These are phyloP conservation scores for Cordyceps javanica DNA, from an alignment of 2,329 filamentous ascomycete genomes.

Conservation along the genomic window DNA sequence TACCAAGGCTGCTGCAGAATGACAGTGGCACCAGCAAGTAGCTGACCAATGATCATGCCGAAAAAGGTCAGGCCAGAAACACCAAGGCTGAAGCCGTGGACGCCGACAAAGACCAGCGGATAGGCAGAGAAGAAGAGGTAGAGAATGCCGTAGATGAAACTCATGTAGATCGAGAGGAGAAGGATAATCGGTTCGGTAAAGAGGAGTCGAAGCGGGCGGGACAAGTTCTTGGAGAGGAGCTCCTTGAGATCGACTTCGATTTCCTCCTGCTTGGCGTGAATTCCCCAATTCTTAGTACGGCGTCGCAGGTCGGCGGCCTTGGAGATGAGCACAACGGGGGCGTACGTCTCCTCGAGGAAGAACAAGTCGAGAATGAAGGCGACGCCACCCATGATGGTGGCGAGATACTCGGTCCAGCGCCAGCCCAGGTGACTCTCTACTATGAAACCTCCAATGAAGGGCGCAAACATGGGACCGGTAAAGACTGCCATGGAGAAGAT, in stretches of 20 bases:
- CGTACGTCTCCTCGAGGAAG: constrained; percentile 64
- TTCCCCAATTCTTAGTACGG: constrained; percentile 62
- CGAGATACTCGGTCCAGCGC: constrained; percentile 67
- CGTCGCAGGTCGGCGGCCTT: constrained; percentile 58
- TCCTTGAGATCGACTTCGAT: constrained; percentile 61
- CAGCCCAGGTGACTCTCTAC: constrained; percentile 57
- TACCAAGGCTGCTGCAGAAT: constrained; percentile 61
- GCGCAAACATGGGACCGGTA: constrained; percentile 59
- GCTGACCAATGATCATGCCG: constrained; percentile 70
- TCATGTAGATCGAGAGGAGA: constrained; percentile 63
- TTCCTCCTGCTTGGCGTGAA: constrained; percentile 66
- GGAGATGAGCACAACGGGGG: constrained; percentile 55
- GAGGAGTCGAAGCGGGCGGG: constrained; percentile 59
- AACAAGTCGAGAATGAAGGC: constrained; percentile 54
- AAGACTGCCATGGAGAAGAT: constrained; percentile 50
- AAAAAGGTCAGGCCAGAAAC: constrained; percentile 75
- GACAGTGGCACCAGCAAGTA: constrained; percentile 61
- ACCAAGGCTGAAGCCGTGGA: constrained; percentile 66
- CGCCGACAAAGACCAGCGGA: constrained; percentile 67
- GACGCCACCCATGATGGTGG: constrained; percentile 55
- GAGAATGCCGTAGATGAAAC: constrained; percentile 70
- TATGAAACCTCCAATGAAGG: constrained; percentile 65
- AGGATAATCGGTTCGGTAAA: constrained; percentile 65
- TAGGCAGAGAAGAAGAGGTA: constrained; percentile 86
- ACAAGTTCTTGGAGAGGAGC: constrained; percentile 60